phyloP scores from a whole-genome alignment of 2,329 filamentous ascomycete species.

The Biscogniauxia marginata region DNA sequence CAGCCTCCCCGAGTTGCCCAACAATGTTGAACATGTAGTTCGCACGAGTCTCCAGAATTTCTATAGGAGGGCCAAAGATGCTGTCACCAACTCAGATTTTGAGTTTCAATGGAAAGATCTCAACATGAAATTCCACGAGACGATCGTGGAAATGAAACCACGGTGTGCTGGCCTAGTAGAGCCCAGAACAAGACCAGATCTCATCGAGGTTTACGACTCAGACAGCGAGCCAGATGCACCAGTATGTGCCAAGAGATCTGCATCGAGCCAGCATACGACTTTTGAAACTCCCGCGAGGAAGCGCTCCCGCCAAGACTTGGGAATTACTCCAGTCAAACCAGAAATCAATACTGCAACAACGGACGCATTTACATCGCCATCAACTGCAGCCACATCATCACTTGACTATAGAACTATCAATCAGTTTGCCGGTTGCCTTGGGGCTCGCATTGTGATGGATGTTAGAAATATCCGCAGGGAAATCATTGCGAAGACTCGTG shows the following conservation, averaged over 20 bases:
- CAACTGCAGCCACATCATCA: neutral
- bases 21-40: conserved; percentile 62
- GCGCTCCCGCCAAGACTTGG: neutral
- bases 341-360: neutral
- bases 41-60: conserved; percentile 56
- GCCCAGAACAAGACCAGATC: neutral
- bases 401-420: neutral
- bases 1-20: conserved; percentile 61
- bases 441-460: neutral
- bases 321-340: conserved; percentile 4
- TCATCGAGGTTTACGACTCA: conserved; percentile 18
- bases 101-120: conserved; percentile 17
- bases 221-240: conserved; percentile 23
- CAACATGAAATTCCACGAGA: conserved; percentile 19
- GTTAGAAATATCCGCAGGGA: conserved; percentile 49
- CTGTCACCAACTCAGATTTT: conserved; percentile 50
- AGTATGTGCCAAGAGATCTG: neutral
- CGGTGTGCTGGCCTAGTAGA: conserved; percentile 7
- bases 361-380: neutral
- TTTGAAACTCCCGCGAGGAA: neutral
- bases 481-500: conserved; percentile 50
- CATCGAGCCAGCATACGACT: neutral
- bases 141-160: conserved; percentile 20
- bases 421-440: neutral
- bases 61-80: conserved; percentile 46